Percentiles rank a stretch among this genome's conserved stretches.
These are phyloP conservation scores for Mortierella alpina DNA, from an alignment of 192 early-diverging fungal species.

Conservation along the genomic window DNA sequence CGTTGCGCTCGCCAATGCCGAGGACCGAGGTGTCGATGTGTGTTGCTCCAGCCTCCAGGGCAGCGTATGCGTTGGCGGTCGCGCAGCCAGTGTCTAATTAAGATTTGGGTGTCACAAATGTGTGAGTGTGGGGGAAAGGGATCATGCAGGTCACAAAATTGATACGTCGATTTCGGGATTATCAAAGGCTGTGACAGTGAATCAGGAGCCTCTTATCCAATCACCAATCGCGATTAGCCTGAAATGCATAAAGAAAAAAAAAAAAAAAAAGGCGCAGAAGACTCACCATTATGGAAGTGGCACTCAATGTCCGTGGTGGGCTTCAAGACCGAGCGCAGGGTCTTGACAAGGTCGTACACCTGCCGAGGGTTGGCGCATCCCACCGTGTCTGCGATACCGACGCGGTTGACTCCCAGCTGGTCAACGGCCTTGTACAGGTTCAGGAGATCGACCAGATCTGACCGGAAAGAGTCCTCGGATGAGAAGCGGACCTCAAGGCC, in stretches of 20 bases:
- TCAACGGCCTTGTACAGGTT: constrained; percentile 97
- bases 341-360: constrained; percentile 97
- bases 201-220: constrained; percentile 1
- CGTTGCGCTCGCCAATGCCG: constrained; percentile 99
- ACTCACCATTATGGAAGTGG: constrained; percentile 95
- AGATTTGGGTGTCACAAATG: not conserved
- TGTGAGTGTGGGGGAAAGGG: not conserved
- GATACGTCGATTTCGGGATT: constrained; percentile 6
- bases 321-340: constrained; percentile 89
- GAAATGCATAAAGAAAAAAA: not conserved
- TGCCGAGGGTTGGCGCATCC: constrained; percentile 98
- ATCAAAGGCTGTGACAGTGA: constrained; percentile 12
- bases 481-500: constrained; percentile 98
- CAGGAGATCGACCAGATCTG: constrained; percentile 96
- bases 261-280: not conserved
- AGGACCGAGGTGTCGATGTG: constrained; percentile 98
- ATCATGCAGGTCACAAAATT: not conserved
- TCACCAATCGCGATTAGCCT: constrained; percentile 4
- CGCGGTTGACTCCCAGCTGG: constrained; percentile 97
- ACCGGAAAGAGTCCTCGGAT: constrained; percentile 97
- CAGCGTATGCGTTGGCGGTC: constrained; percentile 97
- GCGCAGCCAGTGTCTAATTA: constrained; percentile 92
- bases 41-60: constrained; percentile 96
- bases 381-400: constrained; percentile 99
- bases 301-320: constrained; percentile 97